A percentile compares a stretch with the other conserved stretches of the same genome.
These are phyloP conservation scores for Saccharomycopsis fodiens DNA, from an alignment of 805 yeast species.

Conservation along the genomic window DNA sequence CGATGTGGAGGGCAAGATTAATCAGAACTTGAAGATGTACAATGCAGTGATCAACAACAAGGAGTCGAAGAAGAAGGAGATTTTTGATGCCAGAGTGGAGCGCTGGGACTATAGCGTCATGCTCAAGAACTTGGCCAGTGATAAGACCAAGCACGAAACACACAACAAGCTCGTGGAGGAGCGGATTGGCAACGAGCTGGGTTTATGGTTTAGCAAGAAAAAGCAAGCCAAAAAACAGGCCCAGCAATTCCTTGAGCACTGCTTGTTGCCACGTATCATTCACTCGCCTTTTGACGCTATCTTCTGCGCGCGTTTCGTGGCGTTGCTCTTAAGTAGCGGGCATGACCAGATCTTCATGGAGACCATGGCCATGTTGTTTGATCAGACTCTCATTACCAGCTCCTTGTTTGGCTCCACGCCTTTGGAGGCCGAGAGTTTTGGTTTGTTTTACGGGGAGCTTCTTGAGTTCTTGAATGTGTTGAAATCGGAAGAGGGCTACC, in stretches of 20 bases:
- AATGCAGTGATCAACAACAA: conserved; percentile 19
- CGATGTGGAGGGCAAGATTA: conserved; percentile 35
- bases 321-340: conserved; percentile 37
- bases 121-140: conserved; percentile 29
- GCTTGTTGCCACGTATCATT: conserved; percentile 67
- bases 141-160: conserved; percentile 36
- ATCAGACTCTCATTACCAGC: conserved; percentile 36
- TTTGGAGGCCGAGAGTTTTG: conserved; percentile 74
- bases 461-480: conserved; percentile 39
- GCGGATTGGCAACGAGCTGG: conserved; percentile 27
- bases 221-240: conserved; percentile 23
- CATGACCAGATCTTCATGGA: conserved; percentile 33
- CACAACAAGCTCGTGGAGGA: conserved; percentile 30
- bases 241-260: conserved; percentile 44
- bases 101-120: conserved; percentile 24
- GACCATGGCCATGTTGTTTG: conserved; percentile 41
- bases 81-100: conserved; percentile 28
- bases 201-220: conserved; percentile 33
- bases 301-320: conserved; percentile 54
- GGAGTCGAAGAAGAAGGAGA: conserved; percentile 22
- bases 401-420: conserved; percentile 66
- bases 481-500: conserved; percentile 28
- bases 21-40: conserved; percentile 30
- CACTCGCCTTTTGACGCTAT: conserved; percentile 82
- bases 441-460: conserved; percentile 58